phyloP scores from a whole-genome alignment of 78 protist genomes.

The Dictyostelium firmibasis region DNA sequence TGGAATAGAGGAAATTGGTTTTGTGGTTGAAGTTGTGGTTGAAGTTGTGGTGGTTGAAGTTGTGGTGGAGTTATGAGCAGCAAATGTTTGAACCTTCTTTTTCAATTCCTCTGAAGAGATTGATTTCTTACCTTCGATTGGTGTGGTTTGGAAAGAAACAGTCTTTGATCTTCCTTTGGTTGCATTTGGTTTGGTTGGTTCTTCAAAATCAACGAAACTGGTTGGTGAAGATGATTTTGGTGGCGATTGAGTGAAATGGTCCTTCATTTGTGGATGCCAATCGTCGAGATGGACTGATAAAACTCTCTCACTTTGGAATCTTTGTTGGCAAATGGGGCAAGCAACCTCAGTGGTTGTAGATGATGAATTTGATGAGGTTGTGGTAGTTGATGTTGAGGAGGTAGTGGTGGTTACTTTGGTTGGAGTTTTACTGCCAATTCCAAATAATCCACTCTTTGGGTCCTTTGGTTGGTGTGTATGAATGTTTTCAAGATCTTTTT shows the following conservation, averaged over 20 bases:
- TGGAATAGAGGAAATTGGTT: background rate
- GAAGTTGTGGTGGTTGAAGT: background rate
- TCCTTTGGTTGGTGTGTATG: background rate
- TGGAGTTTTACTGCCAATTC: background rate
- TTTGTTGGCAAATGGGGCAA: slow-evolving; percentile 78
- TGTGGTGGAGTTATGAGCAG: background rate
- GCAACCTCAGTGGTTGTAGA: background rate
- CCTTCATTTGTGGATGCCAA: slow-evolving; percentile 47
- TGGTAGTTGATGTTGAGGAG: background rate
- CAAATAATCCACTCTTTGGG: background rate
- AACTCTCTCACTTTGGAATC: slow-evolving; percentile 44
- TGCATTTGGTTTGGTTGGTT: background rate
- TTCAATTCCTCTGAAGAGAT: slow-evolving; percentile 44
- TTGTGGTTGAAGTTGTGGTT: background rate
- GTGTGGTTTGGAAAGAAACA: slow-evolving; percentile 31
- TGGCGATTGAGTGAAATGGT: background rate
- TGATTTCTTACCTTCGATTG: slow-evolving; percentile 40
- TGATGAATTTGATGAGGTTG: background rate
- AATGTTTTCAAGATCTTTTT: slow-evolving; percentile 51
- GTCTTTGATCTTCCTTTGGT: slow-evolving; percentile 47
- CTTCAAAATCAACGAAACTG: background rate
- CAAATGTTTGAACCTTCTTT: background rate
- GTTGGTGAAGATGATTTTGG: background rate
- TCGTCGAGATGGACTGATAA: slow-evolving; percentile 63
- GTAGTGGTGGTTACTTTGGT: background rate